These are phyloP conservation scores for Solanum pinnatisectum DNA, from an alignment of 257 asterid genomes.

Conservation along the genomic window DNA sequence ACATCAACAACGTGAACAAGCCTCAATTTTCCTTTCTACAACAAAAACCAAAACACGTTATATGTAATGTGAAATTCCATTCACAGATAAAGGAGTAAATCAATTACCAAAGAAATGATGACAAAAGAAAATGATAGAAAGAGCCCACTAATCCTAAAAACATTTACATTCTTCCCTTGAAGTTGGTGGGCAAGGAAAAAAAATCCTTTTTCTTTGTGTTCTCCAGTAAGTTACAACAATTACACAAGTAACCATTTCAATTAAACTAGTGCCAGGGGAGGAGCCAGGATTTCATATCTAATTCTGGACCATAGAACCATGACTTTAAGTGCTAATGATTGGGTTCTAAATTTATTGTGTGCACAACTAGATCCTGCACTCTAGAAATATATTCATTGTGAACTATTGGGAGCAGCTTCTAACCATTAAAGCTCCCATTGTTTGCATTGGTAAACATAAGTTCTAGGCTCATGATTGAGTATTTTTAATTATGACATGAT, in stretches of 20 bases:
- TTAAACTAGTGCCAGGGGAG: background rate
- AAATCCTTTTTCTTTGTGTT: background rate
- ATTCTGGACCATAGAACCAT: background rate
- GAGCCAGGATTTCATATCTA: too few species aligned
- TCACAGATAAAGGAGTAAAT: background rate
- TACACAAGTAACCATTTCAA: background rate
- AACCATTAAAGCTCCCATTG: background rate
- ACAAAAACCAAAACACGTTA: background rate
- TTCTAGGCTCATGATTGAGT: background rate
- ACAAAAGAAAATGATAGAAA: background rate
- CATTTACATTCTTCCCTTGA: background rate
- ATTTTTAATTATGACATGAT: too few species aligned
- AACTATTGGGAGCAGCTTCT: background rate
- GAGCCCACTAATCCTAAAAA: background rate
- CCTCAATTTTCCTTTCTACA: constrained; percentile 61
- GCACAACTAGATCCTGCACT: background rate
- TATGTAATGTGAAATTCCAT: background rate
- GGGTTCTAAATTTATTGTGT: background rate
- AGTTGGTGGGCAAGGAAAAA: background rate
- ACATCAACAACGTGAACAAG: constrained; percentile 71
- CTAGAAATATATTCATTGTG: background rate
- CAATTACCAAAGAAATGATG: background rate
- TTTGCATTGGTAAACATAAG: background rate
- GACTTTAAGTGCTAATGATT: background rate
- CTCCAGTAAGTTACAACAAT: background rate